Conservation (phyloP, 2,329 filamentous ascomycete species). For the Cercospora brassicicola region DNA sequence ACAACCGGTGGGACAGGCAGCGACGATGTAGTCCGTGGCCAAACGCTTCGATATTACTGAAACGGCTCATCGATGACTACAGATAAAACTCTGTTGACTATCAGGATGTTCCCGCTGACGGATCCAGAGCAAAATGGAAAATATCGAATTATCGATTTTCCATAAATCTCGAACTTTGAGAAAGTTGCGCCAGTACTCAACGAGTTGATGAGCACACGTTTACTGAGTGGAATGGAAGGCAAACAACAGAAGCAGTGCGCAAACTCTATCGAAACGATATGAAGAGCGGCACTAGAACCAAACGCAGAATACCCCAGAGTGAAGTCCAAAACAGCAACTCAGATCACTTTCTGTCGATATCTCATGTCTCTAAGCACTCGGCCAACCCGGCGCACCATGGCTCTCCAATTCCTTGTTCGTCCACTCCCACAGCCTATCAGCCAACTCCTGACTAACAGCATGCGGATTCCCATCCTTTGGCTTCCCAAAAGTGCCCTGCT, state of each 20-base stretch:
- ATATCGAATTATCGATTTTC: no score
- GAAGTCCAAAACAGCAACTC: not conserved
- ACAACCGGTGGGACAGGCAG: not conserved
- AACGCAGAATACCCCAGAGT: not conserved
- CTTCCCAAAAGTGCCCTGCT: constrained; percentile 27
- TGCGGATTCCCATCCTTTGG: constrained; percentile 12
- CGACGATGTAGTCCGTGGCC: not conserved
- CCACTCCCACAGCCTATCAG: constrained; percentile 35
- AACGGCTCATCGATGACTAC: no score
- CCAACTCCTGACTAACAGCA: constrained; percentile 25
- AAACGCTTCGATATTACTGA: not conserved
- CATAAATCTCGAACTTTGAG: no score
- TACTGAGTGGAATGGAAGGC: no score
- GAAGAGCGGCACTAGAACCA: not conserved
- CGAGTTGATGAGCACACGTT: no score
- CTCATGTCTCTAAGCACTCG: not conserved
- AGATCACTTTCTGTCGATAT: not conserved
- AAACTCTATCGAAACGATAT: no score
- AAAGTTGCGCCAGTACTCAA: no score
- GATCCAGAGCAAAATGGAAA: no score
- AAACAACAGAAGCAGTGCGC: no score
- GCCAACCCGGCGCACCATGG: constrained; percentile 23
- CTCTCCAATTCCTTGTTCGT: constrained; percentile 32
- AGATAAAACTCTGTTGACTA: no score
- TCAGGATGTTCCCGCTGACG: no score